Conservation (phyloP, 306 rosid genomes). For the Pueraria montana region DNA sequence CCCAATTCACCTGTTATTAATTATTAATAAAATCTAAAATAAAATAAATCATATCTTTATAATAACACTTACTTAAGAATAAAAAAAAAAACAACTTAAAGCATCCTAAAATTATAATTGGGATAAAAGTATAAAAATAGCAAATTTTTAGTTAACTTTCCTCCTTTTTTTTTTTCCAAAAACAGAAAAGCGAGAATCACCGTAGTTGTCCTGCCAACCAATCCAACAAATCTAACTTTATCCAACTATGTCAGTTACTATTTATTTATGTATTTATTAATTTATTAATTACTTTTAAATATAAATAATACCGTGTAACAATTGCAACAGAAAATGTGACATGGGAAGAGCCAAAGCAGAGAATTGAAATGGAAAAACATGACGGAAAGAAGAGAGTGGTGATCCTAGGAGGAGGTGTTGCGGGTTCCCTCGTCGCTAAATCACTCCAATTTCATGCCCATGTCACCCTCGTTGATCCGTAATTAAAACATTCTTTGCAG, state of each 20-base stretch:
- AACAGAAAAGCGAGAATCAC: background rate
- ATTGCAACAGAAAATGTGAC: background rate
- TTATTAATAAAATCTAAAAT: too few relatives aligned
- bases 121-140: background rate
- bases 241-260: background rate
- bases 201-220: background rate
- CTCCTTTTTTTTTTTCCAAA: background rate
- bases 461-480: slow-evolving; percentile 83
- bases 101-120: background rate
- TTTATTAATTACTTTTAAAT: background rate
- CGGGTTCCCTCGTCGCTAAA: slow-evolving; percentile 74
- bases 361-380: slow-evolving; percentile 41
- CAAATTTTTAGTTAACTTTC: background rate
- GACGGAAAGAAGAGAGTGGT: slow-evolving; percentile 56
- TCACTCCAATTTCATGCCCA: slow-evolving; percentile 67
- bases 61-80: too few relatives aligned
- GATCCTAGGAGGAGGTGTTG: slow-evolving; percentile 81
- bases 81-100: background rate
- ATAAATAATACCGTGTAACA: background rate
- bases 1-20: too few relatives aligned
- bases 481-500: background rate
- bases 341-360: background rate
- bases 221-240: too few relatives aligned
- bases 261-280: background rate
- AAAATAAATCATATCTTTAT: too few relatives aligned